Percentiles rank a stretch among this genome's conserved stretches.
These are phyloP conservation scores for Rhodotorula diobovata DNA, from an alignment of 768 basidiomycete genomes.

Conservation along the genomic window DNA sequence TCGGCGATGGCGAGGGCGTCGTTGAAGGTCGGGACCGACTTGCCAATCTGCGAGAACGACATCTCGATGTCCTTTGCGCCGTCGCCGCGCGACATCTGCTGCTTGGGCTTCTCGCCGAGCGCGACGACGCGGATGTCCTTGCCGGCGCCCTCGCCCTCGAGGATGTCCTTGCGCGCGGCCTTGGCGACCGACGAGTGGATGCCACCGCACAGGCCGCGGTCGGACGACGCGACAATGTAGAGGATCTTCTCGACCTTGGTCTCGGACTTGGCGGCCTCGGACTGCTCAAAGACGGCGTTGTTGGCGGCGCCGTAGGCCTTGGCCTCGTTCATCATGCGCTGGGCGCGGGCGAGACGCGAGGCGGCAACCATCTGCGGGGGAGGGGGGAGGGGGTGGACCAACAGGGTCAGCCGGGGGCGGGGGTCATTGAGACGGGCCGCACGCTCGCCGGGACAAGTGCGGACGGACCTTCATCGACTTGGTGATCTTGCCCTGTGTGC, in stretches of 20 bases:
- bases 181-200: constrained; percentile 97
- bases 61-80: constrained; percentile 64
- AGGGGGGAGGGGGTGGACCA: neutral
- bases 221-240: constrained; percentile 90
- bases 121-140: constrained; percentile 61
- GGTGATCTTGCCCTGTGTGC: constrained; percentile 90
- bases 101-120: constrained; percentile 96
- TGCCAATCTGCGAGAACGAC: constrained; percentile 96
- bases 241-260: constrained; percentile 67
- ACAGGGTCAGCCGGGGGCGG: neutral
- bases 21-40: constrained; percentile 93
- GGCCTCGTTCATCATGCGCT: constrained; percentile 83
- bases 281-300: constrained; percentile 81
- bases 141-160: constrained; percentile 54
- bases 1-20: constrained; percentile 93
- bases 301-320: constrained; percentile 73
- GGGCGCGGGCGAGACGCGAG: constrained; percentile 90
- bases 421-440: neutral
- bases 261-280: constrained; percentile 56
- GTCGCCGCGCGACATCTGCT: constrained; percentile 66
- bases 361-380: constrained; percentile 83
- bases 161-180: constrained; percentile 69
- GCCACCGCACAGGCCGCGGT: constrained; percentile 99
- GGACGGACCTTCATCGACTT: constrained; percentile 59
- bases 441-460: neutral